These are phyloP conservation scores for Forsythia suspensa DNA, from an alignment of 257 asterid genomes.

Conservation along the genomic window DNA sequence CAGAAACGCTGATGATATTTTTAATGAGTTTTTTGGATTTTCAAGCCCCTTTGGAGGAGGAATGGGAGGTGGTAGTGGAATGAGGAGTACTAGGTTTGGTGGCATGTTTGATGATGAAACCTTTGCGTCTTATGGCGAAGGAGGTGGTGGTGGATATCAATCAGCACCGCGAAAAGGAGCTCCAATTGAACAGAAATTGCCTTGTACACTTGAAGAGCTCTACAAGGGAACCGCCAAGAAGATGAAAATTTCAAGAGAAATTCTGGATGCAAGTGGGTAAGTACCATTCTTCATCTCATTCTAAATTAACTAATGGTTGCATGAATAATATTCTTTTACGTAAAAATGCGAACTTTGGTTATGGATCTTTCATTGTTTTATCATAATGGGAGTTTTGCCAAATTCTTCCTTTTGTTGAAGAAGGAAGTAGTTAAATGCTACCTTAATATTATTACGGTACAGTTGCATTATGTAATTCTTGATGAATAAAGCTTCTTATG, in stretches of 20 bases:
- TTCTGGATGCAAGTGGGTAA: constrained; percentile 44
- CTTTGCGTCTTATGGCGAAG: constrained; percentile 47
- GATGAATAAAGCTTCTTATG: not conserved
- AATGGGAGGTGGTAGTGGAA: constrained; percentile 28
- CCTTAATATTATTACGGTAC: not conserved
- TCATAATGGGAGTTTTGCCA: not conserved
- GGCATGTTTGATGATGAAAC: constrained; percentile 38
- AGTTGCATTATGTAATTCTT: not conserved
- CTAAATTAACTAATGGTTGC: not conserved
- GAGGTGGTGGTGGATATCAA: constrained; percentile 29
- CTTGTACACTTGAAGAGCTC: constrained; percentile 48
- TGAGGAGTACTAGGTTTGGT: constrained; percentile 31
- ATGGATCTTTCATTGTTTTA: not conserved
- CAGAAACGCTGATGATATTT: constrained; percentile 51
- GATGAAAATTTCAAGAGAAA: constrained; percentile 46
- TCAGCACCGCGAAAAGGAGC: constrained; percentile 31
- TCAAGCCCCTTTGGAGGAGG: constrained; percentile 43
- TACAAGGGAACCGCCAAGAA: constrained; percentile 45
- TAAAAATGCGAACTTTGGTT: not conserved
- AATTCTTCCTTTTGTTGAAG: not conserved
- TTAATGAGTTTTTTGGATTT: constrained; percentile 42
- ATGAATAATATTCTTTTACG: not conserved
- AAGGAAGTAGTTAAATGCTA: not conserved
- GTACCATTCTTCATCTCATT: constrained; percentile 7
- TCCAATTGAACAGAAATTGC: constrained; percentile 33